Conservation (phyloP, 768 basidiomycete genomes). For the Lactarius quietus region DNA sequence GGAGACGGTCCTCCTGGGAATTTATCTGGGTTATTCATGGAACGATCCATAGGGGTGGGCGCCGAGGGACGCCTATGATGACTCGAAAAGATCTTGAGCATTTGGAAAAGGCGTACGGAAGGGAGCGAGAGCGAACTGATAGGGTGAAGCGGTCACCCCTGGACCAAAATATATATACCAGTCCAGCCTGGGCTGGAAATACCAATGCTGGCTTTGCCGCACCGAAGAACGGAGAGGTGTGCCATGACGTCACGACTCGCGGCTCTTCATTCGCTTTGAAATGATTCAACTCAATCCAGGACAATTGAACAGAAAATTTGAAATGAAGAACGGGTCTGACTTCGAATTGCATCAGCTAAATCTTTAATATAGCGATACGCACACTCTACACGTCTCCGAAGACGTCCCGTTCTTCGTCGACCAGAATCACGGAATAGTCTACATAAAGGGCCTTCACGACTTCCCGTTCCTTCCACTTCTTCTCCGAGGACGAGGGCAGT, state of each 20-base stretch:
- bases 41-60: neutral
- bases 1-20: conserved; percentile 17
- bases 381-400: conserved; percentile 15
- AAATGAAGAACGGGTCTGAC: too few relatives aligned
- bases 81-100: conserved; percentile 7
- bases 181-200: too few relatives aligned
- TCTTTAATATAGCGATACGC: neutral
- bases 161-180: neutral
- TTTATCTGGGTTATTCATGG: neutral
- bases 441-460: conserved; percentile 63
- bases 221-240: neutral
- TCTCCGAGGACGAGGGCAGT: conserved; percentile 30
- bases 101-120: neutral
- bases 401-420: conserved; percentile 34
- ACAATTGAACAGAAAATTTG: too few relatives aligned
- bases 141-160: neutral
- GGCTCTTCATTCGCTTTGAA: neutral
- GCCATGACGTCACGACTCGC: neutral
- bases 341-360: neutral
- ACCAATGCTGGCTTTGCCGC: neutral
- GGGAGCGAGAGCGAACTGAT: neutral
- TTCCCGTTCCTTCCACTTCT: conserved; percentile 59
- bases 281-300: too few relatives aligned
- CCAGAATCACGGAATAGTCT: conserved; percentile 50
- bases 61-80: neutral